These are phyloP conservation scores for Cladosporium sp. DNA, from an alignment of 2,329 filamentous ascomycete genomes.

Conservation along the genomic window DNA sequence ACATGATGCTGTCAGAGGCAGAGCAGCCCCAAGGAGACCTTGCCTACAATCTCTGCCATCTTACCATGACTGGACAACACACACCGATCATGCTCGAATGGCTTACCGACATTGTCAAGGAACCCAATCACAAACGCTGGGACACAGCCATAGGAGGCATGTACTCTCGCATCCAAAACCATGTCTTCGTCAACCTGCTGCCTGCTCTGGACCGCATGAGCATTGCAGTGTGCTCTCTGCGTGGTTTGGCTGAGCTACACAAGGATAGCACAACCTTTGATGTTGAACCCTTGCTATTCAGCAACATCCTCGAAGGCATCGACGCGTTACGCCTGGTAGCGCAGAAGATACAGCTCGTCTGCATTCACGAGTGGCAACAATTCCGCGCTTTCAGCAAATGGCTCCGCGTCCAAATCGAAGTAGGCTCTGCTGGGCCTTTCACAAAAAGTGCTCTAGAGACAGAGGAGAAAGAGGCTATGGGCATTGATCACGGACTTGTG, in stretches of 20 bases:
- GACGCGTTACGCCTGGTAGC: constrained; percentile 73
- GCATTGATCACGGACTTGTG: constrained; percentile 71
- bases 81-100: constrained; percentile 77
- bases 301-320: constrained; percentile 62
- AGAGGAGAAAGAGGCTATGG: constrained; percentile 70
- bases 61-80: constrained; percentile 80
- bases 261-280: constrained; percentile 62
- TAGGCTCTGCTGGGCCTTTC: constrained; percentile 64
- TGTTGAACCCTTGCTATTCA: constrained; percentile 46
- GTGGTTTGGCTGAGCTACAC: constrained; percentile 80
- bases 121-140: constrained; percentile 75
- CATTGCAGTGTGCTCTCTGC: constrained; percentile 77
- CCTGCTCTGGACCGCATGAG: constrained; percentile 82
- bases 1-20: constrained; percentile 18
- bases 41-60: constrained; percentile 76
- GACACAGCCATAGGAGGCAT: constrained; percentile 81
- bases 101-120: constrained; percentile 51
- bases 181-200: constrained; percentile 84
- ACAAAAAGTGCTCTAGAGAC: constrained; percentile 66
- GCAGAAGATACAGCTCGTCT: constrained; percentile 69
- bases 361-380: constrained; percentile 74
- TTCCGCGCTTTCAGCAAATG: constrained; percentile 80
- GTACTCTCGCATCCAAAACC: constrained; percentile 71
- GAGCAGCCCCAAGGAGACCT: constrained; percentile 57
- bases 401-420: constrained; percentile 81